These are phyloP conservation scores for Candida arabinofermentans DNA, from an alignment of 805 yeast genomes.

Conservation along the genomic window DNA sequence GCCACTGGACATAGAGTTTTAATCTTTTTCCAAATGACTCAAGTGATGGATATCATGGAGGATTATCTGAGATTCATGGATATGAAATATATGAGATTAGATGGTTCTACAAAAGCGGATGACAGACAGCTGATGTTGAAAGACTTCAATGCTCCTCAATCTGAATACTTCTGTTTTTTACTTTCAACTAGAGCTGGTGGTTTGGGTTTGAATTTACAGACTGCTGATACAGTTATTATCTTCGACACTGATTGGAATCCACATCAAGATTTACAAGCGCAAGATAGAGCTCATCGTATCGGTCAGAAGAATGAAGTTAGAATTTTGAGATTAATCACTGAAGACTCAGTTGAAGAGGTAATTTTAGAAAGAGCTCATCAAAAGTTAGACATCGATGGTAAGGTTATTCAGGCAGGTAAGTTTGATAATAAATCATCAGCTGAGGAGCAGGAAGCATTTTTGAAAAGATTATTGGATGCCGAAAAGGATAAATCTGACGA, in stretches of 20 bases:
- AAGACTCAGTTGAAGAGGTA: constrained; percentile 80
- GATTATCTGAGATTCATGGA: constrained; percentile 66
- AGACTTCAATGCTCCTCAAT: constrained; percentile 67
- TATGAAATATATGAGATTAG: constrained; percentile 70
- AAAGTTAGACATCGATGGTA: constrained; percentile 81
- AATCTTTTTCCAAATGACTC: constrained; percentile 86
- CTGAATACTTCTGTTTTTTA: constrained; percentile 75
- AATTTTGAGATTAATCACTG: constrained; percentile 72
- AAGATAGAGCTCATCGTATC: constrained; percentile 86
- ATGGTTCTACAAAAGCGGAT: constrained; percentile 81
- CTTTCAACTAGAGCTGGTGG: constrained; percentile 89
- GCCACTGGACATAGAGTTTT: constrained; percentile 74
- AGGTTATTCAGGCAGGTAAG: constrained; percentile 89
- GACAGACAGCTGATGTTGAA: constrained; percentile 75
- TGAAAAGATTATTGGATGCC: constrained; percentile 67
- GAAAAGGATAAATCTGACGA: constrained; percentile 47
- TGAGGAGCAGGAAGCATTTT: constrained; percentile 80
- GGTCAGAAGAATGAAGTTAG: constrained; percentile 87
- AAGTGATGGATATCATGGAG: constrained; percentile 87
- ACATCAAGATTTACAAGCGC: constrained; percentile 88
- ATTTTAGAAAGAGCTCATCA: constrained; percentile 80
- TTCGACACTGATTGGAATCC: constrained; percentile 92
- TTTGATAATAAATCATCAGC: constrained; percentile 83
- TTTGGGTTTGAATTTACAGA: constrained; percentile 78
- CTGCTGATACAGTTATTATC: constrained; percentile 83